Percentiles rank a stretch among this genome's conserved stretches.
Evolutionary conservation across 1,139 yeast species (phyloP).

Genomic region (Yarrowia galli): DNA sequence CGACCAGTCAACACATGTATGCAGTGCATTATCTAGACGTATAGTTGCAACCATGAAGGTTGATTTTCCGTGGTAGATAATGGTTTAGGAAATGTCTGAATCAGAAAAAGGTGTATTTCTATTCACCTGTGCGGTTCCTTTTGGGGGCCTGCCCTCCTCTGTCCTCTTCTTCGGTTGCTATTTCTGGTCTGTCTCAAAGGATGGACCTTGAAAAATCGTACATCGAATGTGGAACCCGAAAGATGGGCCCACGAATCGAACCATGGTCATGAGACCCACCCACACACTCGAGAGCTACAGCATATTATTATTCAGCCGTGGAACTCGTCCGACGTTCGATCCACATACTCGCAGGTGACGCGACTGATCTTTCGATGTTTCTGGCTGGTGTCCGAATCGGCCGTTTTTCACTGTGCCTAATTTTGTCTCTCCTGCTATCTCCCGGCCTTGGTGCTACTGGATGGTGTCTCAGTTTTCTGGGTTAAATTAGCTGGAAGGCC

Average conservation of each 20-base stretch:
- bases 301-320: background rate
- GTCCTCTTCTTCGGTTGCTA: conserved; percentile 2
- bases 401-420: background rate
- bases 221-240: background rate
- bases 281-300: background rate
- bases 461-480: conserved; percentile 13
- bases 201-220: background rate
- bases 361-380: too few relatives aligned
- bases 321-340: background rate
- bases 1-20: conserved; percentile 19
- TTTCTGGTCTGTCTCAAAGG: background rate
- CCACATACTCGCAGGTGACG: too few relatives aligned
- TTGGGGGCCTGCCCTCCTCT: too few relatives aligned
- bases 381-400: too few relatives aligned
- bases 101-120: background rate
- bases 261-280: conserved; percentile 24
- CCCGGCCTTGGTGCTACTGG: background rate
- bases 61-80: background rate
- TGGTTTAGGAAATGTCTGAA: background rate
- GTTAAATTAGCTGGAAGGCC: conserved; percentile 23
- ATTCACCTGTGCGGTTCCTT: too few relatives aligned
- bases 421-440: conserved; percentile 3
- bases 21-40: conserved; percentile 25
- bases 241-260: conserved; percentile 36
- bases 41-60: conserved; percentile 33